phyloP scores from a whole-genome alignment of 2,329 filamentous ascomycete genomes.

The Aspergillus quadricinctus region DNA sequence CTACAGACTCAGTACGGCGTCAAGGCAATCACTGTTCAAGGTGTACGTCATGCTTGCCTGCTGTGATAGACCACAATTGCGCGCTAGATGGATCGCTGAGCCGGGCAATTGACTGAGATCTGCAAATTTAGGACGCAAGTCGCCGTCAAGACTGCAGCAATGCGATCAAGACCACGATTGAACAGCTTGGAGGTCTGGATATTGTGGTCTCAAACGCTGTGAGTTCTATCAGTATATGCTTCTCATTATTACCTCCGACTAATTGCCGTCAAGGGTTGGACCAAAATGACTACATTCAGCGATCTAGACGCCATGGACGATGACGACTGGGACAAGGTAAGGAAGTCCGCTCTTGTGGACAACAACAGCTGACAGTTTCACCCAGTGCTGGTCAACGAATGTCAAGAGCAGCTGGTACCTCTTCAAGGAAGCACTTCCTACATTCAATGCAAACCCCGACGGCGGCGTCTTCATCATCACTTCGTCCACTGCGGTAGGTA shows the following conservation, averaged over 20 bases:
- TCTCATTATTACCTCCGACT: neutral
- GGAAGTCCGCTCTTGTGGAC: neutral
- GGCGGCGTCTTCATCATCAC: constrained; percentile 63
- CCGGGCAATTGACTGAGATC: constrained; percentile 6
- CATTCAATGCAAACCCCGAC: constrained; percentile 58
- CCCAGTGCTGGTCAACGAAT: constrained; percentile 58
- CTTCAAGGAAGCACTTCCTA: constrained; percentile 54
- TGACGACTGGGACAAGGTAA: constrained; percentile 60
- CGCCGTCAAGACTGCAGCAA: constrained; percentile 54
- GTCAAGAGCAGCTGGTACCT: constrained; percentile 54
- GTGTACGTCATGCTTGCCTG: constrained; percentile 41
- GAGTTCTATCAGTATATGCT: constrained; percentile 12
- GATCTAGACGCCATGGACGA: constrained; percentile 57
- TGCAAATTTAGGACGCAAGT: constrained; percentile 53
- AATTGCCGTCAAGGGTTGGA: constrained; percentile 50
- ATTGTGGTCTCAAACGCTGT: constrained; percentile 72
- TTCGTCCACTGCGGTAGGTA: constrained; percentile 54
- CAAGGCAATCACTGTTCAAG: constrained; percentile 56
- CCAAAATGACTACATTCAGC: constrained; percentile 53
- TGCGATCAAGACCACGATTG: constrained; percentile 57
- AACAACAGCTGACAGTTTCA: neutral
- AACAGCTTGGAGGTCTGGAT: constrained; percentile 66
- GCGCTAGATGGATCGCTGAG: neutral
- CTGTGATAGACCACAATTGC: neutral
- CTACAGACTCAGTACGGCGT: constrained; percentile 50